A percentile compares a stretch with the other conserved stretches of the same genome.
phyloP scores from a whole-genome alignment of 352 stramenopile species.

The Phytophthora syringae region DNA sequence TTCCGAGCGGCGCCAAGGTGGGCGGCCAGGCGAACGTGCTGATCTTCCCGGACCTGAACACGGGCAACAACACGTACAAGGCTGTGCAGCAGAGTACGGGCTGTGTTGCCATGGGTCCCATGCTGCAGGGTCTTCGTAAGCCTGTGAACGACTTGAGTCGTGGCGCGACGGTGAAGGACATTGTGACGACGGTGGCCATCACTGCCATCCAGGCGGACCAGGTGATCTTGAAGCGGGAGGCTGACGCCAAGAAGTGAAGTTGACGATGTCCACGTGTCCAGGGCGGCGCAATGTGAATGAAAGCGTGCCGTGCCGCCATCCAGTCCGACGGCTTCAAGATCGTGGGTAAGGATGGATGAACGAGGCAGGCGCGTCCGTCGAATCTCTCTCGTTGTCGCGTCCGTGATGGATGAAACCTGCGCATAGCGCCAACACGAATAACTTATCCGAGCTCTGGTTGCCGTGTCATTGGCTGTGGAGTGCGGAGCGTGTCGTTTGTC shows the following conservation, averaged over 20 bases:
- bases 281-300: slow-evolving; percentile 9
- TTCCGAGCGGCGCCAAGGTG: too few species aligned
- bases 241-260: slow-evolving; percentile 20
- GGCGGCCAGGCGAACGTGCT: too few species aligned
- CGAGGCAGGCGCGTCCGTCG: slow-evolving; percentile 2
- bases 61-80: too few species aligned
- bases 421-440: slow-evolving; percentile 29
- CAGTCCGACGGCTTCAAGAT: not conserved
- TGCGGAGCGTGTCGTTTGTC: slow-evolving; percentile 16
- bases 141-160: slow-evolving; percentile 91
- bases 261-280: not conserved
- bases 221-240: slow-evolving; percentile 53
- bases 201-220: slow-evolving; percentile 42
- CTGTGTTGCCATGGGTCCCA: slow-evolving; percentile 86
- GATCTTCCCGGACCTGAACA: too few species aligned
- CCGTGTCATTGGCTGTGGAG: slow-evolving; percentile 14
- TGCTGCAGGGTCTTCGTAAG: slow-evolving; percentile 89
- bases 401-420: slow-evolving; percentile 23
- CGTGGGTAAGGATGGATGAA: slow-evolving; percentile 8
- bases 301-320: slow-evolving; percentile 5
- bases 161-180: slow-evolving; percentile 89
- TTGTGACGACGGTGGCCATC: slow-evolving; percentile 91
- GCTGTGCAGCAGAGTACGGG: slow-evolving; percentile 79
- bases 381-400: slow-evolving; percentile 26
- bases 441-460: slow-evolving; percentile 7